A percentile compares a stretch with the other conserved stretches of the same genome.
These are phyloP conservation scores for Pythium aristosporum DNA, from an alignment of 352 stramenopile genomes.

Conservation along the genomic window DNA sequence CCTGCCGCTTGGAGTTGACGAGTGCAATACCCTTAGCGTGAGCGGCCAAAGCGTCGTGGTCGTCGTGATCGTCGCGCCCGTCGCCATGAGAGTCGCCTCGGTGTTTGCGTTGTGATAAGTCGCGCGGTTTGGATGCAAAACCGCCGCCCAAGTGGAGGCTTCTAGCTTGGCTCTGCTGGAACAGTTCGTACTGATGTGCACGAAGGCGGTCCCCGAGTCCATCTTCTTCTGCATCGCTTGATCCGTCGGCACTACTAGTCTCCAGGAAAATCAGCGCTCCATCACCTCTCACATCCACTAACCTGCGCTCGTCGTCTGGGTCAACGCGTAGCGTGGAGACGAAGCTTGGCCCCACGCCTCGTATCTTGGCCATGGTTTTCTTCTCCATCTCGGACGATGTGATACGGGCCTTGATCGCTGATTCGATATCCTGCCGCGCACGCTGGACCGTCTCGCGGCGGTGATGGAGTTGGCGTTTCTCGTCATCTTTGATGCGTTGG, in stretches of 20 bases:
- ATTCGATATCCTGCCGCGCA: background rate
- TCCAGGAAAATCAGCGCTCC: background rate
- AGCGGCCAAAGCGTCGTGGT: background rate
- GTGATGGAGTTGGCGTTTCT: background rate
- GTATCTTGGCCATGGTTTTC: conserved; percentile 14
- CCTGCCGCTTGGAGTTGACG: conserved; percentile 13
- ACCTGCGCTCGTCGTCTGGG: background rate
- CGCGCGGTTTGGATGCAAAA: conserved; percentile 23
- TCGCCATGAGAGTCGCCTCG: background rate
- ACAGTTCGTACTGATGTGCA: conserved; percentile 14
- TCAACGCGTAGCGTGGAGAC: conserved; percentile 16
- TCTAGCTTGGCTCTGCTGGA: conserved; percentile 16
- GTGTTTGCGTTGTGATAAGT: background rate
- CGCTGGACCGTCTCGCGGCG: conserved; percentile 9
- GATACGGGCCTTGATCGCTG: background rate
- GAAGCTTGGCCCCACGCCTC: conserved; percentile 23
- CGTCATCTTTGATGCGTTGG: background rate
- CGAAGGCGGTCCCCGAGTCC: conserved; percentile 2
- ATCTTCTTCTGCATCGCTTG: background rate
- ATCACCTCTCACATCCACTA: background rate
- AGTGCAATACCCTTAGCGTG: background rate
- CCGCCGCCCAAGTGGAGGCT: conserved; percentile 22
- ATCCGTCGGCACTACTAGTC: background rate
- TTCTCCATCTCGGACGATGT: conserved; percentile 11
- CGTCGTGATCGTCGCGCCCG: background rate